Evolutionary conservation across 345 rosid genomes (phyloP).

Genomic region (Gossypium ekmanianum): DNA sequence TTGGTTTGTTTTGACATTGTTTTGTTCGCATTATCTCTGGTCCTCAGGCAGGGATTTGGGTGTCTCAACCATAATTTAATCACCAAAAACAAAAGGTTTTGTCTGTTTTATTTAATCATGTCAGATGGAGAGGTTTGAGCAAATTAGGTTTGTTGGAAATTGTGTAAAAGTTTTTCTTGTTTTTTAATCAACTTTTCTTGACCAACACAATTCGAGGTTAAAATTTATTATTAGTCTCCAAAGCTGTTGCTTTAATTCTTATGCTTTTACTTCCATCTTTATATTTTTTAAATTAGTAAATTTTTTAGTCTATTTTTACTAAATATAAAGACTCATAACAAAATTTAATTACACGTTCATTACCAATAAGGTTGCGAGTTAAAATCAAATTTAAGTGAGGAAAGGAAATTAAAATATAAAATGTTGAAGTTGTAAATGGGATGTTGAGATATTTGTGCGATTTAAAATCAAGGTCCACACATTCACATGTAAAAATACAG

Average conservation of each 20-base stretch:
- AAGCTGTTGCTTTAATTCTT: too few relatives aligned
- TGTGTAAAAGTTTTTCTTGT: background rate
- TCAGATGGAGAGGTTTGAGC: background rate
- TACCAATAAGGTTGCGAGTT: background rate
- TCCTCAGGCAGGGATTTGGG: background rate
- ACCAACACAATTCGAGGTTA: background rate
- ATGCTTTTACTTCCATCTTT: too few relatives aligned
- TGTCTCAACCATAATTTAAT: background rate
- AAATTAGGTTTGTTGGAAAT: background rate
- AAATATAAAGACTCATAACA: too few relatives aligned
- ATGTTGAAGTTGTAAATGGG: too few relatives aligned
- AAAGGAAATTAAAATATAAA: background rate
- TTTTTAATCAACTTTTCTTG: background rate
- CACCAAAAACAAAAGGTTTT: background rate
- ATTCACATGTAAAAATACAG: background rate
- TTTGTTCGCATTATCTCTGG: background rate
- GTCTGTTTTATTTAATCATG: background rate
- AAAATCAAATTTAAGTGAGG: background rate
- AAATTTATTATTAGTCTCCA: too few relatives aligned
- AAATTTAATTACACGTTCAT: too few relatives aligned
- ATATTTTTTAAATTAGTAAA: too few relatives aligned
- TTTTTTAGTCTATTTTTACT: too few relatives aligned
- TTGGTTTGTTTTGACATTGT: background rate
- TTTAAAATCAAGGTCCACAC: background rate
- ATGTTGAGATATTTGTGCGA: too few relatives aligned